A percentile compares a stretch with the other conserved stretches of the same genome.
These are phyloP conservation scores for Lotus japonicus DNA, from an alignment of 306 rosid species.

Conservation along the genomic window DNA sequence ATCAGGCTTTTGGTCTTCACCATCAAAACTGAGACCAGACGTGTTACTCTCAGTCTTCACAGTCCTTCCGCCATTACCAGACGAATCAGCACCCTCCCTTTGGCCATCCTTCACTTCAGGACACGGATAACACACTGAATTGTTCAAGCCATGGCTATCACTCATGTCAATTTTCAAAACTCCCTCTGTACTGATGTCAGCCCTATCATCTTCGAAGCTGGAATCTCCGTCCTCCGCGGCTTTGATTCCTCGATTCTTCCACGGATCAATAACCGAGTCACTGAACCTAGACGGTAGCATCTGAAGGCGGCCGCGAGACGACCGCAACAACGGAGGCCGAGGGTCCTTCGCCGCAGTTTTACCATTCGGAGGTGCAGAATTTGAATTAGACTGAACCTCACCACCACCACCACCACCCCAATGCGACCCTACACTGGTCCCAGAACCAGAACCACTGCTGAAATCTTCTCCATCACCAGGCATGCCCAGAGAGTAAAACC, in stretches of 20 bases:
- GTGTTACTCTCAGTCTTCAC: constrained; percentile 29
- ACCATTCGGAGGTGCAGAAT: constrained; percentile 24
- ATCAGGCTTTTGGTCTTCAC: constrained; percentile 19
- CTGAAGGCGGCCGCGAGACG: constrained; percentile 72
- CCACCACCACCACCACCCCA: constrained; percentile 44
- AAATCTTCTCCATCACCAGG: constrained; percentile 48
- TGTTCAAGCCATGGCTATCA: constrained; percentile 23
- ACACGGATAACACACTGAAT: constrained; percentile 22
- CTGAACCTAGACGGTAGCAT: constrained; percentile 61
- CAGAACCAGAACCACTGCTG: constrained; percentile 56
- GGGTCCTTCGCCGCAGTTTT: constrained; percentile 3
- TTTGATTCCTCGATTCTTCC: constrained; percentile 38
- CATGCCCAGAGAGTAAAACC: constrained; percentile 26
- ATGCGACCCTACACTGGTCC: constrained; percentile 48
- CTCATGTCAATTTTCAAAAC: constrained; percentile 24
- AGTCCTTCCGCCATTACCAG: constrained; percentile 1
- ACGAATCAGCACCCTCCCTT: constrained; percentile 18
- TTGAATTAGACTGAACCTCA: constrained; percentile 53
- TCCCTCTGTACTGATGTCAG: constrained; percentile 18
- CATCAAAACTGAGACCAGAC: constrained; percentile 39
- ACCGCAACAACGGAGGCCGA: constrained; percentile 44
- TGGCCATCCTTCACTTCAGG: constrained; percentile 23
- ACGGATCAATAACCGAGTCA: constrained; percentile 50
- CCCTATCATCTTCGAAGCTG: constrained; percentile 39
- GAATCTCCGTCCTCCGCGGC: constrained; percentile 25